phyloP scores from a whole-genome alignment of 1,139 yeast species.

The Nematodospora anomalae region DNA sequence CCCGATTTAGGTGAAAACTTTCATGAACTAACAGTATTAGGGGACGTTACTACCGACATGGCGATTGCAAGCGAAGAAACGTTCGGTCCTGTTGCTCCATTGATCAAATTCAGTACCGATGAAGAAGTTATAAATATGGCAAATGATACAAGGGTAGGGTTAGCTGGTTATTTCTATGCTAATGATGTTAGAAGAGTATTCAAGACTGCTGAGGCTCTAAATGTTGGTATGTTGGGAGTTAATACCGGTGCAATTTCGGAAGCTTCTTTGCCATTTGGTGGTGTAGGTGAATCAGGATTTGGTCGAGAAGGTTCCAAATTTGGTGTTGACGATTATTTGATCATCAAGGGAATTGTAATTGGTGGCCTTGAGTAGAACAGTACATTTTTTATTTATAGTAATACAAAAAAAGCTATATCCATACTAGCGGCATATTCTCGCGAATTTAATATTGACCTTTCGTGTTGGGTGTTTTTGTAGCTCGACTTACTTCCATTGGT shows the following conservation, averaged over 20 bases:
- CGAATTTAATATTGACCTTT: too few species aligned
- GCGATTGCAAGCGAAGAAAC: slow-evolving; percentile 73
- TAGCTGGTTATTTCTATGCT: slow-evolving; percentile 48
- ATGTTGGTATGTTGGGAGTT: slow-evolving; percentile 50
- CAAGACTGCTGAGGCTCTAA: slow-evolving; percentile 44
- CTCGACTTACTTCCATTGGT: too few species aligned
- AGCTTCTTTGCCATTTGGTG: slow-evolving; percentile 50
- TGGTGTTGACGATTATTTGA: slow-evolving; percentile 44
- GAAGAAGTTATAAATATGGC: slow-evolving; percentile 72
- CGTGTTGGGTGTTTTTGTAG: too few species aligned
- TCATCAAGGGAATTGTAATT: slow-evolving; percentile 30
- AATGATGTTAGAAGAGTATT: slow-evolving; percentile 53
- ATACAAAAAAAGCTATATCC: too few species aligned
- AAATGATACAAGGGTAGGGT: slow-evolving; percentile 56
- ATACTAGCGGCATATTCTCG: too few species aligned
- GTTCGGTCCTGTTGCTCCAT: slow-evolving; percentile 87
- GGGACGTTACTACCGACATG: slow-evolving; percentile 65
- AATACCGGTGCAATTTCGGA: slow-evolving; percentile 48
- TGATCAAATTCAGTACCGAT: slow-evolving; percentile 61
- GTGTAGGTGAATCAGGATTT: slow-evolving; percentile 45
- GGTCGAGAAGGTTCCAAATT: slow-evolving; percentile 50
- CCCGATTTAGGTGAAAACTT: slow-evolving; percentile 72
- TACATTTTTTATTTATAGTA: too few species aligned
- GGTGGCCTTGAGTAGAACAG: slow-evolving; percentile 16
- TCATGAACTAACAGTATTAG: slow-evolving; percentile 73